Evolutionary conservation across 1,284 basidiomycete genomes (phyloP).

Genomic region (Puccinia hordei): DNA sequence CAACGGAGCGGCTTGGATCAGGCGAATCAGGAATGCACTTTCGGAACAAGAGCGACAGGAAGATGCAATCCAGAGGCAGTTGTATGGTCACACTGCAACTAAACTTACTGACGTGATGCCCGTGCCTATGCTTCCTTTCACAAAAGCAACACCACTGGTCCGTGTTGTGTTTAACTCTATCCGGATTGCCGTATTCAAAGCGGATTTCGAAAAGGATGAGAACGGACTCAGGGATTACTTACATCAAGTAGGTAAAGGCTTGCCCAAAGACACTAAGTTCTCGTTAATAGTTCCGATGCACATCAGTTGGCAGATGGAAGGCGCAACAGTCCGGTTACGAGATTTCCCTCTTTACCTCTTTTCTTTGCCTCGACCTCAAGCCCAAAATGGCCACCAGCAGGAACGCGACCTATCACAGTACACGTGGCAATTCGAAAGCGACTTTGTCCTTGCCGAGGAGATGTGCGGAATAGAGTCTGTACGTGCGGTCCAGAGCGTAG

Average conservation of each 20-base stretch:
- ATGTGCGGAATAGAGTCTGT: slow-evolving; percentile 66
- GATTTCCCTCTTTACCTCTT: slow-evolving; percentile 69
- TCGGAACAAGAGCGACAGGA: slow-evolving; percentile 63
- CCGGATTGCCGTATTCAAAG: slow-evolving; percentile 66
- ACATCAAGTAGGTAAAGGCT: slow-evolving; percentile 69
- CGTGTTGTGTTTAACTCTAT: slow-evolving; percentile 71
- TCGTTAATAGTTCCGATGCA: slow-evolving; percentile 83
- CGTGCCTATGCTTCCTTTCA: slow-evolving; percentile 61
- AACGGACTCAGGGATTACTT: slow-evolving; percentile 70
- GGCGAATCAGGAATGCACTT: slow-evolving; percentile 62
- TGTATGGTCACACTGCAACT: slow-evolving; percentile 49
- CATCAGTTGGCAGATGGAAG: slow-evolving; percentile 70
- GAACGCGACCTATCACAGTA: slow-evolving; percentile 36
- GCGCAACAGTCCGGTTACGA: slow-evolving; percentile 70
- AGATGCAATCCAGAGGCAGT: slow-evolving; percentile 56
- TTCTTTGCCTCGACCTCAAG: slow-evolving; percentile 57
- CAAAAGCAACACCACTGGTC: slow-evolving; percentile 71
- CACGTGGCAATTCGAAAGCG: slow-evolving; percentile 72
- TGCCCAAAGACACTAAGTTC: slow-evolving; percentile 73
- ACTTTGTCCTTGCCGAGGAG: slow-evolving; percentile 88
- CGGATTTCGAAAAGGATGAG: slow-evolving; percentile 66
- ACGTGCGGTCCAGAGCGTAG: slow-evolving; percentile 70
- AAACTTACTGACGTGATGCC: slow-evolving; percentile 59
- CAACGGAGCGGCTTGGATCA: slow-evolving; percentile 78
- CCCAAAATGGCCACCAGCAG: slow-evolving; percentile 40